These are phyloP conservation scores for Phyllosticta capitalensis DNA, from an alignment of 2,329 filamentous ascomycete genomes.

Conservation along the genomic window DNA sequence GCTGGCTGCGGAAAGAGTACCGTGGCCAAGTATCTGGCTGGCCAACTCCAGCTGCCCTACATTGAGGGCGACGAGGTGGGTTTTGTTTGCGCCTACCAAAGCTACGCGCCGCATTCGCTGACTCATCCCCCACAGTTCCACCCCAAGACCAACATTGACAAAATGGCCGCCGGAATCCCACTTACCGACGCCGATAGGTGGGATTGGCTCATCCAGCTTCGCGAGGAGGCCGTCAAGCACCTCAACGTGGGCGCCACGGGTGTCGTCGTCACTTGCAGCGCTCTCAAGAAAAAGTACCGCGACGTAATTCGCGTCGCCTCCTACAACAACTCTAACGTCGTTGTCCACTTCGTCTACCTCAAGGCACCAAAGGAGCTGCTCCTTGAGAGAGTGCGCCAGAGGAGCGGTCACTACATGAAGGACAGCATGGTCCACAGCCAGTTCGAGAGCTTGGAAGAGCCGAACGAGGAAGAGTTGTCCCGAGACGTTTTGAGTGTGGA, in stretches of 20 bases:
- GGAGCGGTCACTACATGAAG: constrained; percentile 91
- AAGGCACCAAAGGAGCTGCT: constrained; percentile 67
- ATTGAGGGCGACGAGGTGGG: constrained; percentile 44
- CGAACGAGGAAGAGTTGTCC: constrained; percentile 54
- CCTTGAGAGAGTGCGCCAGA: constrained; percentile 60
- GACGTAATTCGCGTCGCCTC: constrained; percentile 51
- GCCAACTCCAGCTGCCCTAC: constrained; percentile 35
- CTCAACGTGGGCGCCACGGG: constrained; percentile 34
- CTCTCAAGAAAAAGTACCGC: constrained; percentile 92
- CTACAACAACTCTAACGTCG: constrained; percentile 35
- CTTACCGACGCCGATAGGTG: constrained; percentile 90
- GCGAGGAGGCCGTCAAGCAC: constrained; percentile 34
- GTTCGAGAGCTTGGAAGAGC: constrained; percentile 77
- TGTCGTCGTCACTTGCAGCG: constrained; percentile 94
- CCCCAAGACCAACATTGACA: constrained; percentile 50
- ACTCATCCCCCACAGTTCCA: constrained; percentile 32
- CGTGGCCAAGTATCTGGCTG: constrained; percentile 37
- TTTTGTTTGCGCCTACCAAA: constrained; percentile 3
- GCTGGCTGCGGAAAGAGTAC: constrained; percentile 47
- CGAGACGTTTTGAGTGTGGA: constrained; percentile 39
- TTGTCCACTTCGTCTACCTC: constrained; percentile 85
- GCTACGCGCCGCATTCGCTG: neutral
- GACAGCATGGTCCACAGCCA: constrained; percentile 92
- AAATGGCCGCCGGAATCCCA: constrained; percentile 78
- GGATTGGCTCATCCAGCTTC: constrained; percentile 70